Evolutionary conservation across 306 rosid species (phyloP).

Genomic region (Luffa aegyptiaca): DNA sequence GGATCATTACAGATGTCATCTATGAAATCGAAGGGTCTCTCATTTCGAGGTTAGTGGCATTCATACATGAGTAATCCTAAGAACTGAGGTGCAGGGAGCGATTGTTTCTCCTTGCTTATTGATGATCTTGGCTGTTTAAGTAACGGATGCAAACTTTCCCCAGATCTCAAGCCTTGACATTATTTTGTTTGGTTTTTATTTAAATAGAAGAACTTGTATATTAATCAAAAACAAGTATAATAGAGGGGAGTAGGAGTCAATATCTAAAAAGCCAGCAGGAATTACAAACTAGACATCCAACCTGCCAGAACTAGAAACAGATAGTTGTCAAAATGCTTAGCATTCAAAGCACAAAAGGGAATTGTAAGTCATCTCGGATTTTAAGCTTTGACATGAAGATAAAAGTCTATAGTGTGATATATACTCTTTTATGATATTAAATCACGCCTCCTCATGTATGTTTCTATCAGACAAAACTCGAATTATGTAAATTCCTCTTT

Average conservation of each 20-base stretch:
- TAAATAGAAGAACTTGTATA: neutral
- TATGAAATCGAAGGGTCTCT: constrained; percentile 85
- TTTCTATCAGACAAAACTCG: neutral
- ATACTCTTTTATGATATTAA: neutral
- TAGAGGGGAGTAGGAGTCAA: neutral
- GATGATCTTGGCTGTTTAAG: neutral
- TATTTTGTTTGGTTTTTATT: neutral
- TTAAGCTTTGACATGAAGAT: neutral
- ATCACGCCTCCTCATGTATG: neutral
- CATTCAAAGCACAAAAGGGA: neutral
- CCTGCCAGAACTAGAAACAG: neutral
- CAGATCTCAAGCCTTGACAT: neutral
- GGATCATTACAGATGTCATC: constrained; percentile 84
- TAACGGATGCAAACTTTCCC: neutral
- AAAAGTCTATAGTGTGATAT: neutral
- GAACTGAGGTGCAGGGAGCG: neutral
- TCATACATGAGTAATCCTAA: neutral
- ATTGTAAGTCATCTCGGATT: neutral
- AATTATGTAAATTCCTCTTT: neutral
- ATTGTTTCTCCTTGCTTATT: neutral
- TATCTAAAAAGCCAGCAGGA: neutral
- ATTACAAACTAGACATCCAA: neutral
- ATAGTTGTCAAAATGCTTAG: neutral
- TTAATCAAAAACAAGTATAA: neutral
- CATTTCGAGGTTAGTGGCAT: constrained; percentile 48